A percentile compares a stretch with the other conserved stretches of the same genome.
Conservation (phyloP, 345 rosid species). For the Hypericum androsaemum region DNA sequence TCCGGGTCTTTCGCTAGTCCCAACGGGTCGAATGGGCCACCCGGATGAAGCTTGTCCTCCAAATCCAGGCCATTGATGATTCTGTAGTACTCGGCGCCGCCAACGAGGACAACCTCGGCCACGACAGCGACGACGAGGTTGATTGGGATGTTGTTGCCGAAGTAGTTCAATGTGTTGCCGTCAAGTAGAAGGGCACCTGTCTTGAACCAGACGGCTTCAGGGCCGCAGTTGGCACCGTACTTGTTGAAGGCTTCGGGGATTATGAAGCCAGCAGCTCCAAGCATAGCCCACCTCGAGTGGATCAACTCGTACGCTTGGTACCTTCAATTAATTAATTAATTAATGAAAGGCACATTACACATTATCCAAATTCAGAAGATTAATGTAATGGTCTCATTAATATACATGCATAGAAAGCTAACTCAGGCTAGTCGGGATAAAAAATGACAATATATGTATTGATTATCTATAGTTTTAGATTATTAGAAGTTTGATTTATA, state of each 20-base stretch:
- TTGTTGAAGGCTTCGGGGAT: conserved; percentile 96
- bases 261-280: conserved; percentile 92
- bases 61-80: conserved; percentile 81
- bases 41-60: conserved; percentile 96
- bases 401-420: too few species aligned
- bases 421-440: too few species aligned
- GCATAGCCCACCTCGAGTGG: conserved; percentile 96
- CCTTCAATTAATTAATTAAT: conserved; percentile 25
- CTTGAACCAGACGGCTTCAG: conserved; percentile 99
- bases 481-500: too few species aligned
- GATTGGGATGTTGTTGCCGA: conserved; percentile 82
- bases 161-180: conserved; percentile 92
- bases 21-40: conserved; percentile 94
- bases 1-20: conserved; percentile 91
- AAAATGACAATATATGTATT: too few species aligned
- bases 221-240: conserved; percentile 95
- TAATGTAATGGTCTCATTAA: too few species aligned
- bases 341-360: background rate
- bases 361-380: background rate
- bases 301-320: conserved; percentile 90
- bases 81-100: conserved; percentile 98
- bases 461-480: too few species aligned
- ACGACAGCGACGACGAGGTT: conserved; percentile 64
- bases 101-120: conserved; percentile 82
- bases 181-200: conserved; percentile 96